phyloP scores from a whole-genome alignment of 2,329 filamentous ascomycete genomes.

The Calonectria naviculata region DNA sequence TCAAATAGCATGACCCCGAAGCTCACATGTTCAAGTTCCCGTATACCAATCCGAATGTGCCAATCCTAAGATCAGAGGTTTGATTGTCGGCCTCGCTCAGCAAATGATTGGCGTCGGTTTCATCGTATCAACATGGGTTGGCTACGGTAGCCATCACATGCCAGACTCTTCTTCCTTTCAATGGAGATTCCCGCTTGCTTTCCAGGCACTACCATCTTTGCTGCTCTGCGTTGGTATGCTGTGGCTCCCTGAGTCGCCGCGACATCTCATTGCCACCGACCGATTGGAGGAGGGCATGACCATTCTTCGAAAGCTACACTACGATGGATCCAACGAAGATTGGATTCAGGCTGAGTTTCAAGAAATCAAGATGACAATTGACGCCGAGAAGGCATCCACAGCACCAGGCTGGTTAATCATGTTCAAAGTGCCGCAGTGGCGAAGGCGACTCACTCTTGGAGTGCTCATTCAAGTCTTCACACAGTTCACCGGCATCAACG shows the following conservation, averaged over 20 bases:
- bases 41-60: conserved; percentile 40
- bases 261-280: conserved; percentile 47
- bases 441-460: conserved; percentile 67
- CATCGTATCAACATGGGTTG: conserved; percentile 59
- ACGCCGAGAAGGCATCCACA: conserved; percentile 41
- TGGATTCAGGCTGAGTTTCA: conserved; percentile 65
- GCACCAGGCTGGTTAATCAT: conserved; percentile 62
- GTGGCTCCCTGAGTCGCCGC: conserved; percentile 40
- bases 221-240: conserved; percentile 36
- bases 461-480: conserved; percentile 70
- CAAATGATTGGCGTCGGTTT: conserved; percentile 67
- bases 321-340: conserved; percentile 63
- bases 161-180: conserved; percentile 44
- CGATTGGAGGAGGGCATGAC: conserved; percentile 53
- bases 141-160: conserved; percentile 44
- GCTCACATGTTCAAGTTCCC: conserved; percentile 49
- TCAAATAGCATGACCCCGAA: conserved; percentile 50
- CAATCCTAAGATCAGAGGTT: conserved; percentile 36
- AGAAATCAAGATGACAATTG: conserved; percentile 67
- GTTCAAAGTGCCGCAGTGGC: conserved; percentile 65
- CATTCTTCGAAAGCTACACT: conserved; percentile 60
- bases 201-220: conserved; percentile 35
- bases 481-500: conserved; percentile 62
- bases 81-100: conserved; percentile 65
- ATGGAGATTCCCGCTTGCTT: conserved; percentile 43